Evolutionary conservation across 192 early-diverging fungal genomes (phyloP).

Genomic region (Backusella macrospora): DNA sequence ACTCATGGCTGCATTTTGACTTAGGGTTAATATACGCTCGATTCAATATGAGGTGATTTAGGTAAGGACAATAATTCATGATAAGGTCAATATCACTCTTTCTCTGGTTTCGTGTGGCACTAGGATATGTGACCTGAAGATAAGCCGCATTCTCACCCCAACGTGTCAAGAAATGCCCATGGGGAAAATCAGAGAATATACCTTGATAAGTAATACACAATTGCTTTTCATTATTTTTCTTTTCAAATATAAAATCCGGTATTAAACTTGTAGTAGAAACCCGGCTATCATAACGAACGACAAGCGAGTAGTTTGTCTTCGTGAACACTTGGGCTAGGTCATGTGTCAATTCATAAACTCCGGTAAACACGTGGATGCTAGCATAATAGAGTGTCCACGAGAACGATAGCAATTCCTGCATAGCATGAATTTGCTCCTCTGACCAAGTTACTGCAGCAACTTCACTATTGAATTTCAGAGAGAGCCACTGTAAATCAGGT

Average conservation of each 20-base stretch:
- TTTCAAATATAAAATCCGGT: constrained; percentile 1
- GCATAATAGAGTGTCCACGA: background rate
- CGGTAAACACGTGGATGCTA: background rate
- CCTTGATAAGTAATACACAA: background rate
- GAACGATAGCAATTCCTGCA: background rate
- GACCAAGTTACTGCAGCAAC: background rate
- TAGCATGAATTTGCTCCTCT: constrained; percentile 4
- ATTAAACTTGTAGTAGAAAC: background rate
- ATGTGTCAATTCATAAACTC: constrained; percentile 8
- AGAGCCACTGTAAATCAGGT: background rate
- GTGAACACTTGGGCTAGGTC: background rate
- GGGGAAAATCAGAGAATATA: background rate
- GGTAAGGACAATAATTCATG: background rate
- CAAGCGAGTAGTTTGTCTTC: background rate
- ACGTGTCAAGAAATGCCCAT: background rate
- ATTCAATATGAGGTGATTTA: background rate
- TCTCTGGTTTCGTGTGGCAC: background rate
- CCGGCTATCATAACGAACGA: background rate
- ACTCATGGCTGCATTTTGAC: background rate
- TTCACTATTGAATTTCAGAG: background rate
- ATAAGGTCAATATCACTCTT: constrained; percentile 2
- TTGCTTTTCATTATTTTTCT: background rate
- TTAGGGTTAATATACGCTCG: background rate
- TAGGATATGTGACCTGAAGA: background rate
- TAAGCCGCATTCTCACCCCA: background rate